These are phyloP conservation scores for Rosellinia necatrix DNA, from an alignment of 2,329 filamentous ascomycete genomes.

Conservation along the genomic window DNA sequence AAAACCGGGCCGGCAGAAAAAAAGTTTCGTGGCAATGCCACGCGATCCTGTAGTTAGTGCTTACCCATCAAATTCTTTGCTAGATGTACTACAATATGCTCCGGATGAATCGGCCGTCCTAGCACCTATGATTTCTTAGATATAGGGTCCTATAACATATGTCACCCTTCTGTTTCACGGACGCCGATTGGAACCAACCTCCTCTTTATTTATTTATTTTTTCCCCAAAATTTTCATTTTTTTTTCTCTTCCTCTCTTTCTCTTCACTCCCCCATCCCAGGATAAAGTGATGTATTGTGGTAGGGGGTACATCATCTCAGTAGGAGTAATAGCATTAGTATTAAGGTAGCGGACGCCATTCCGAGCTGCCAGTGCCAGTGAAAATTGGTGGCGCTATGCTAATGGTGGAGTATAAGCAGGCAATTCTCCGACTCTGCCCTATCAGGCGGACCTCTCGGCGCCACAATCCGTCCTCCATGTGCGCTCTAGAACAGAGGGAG, in stretches of 20 bases:
- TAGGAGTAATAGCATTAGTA: too few relatives aligned
- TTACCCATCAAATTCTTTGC: neutral
- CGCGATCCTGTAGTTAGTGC: neutral
- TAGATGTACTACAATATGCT: too few relatives aligned
- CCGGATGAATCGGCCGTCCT: neutral
- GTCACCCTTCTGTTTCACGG: too few relatives aligned
- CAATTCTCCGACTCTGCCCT: conserved; percentile 17
- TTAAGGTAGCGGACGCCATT: too few relatives aligned
- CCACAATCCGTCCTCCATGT: conserved; percentile 10
- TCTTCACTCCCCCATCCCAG: too few relatives aligned
- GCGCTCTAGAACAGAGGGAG: too few relatives aligned
- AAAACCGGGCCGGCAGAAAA: conserved; percentile 9
- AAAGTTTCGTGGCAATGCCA: neutral
- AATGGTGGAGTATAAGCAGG: neutral
- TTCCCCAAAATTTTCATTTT: neutral
- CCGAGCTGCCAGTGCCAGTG: too few relatives aligned
- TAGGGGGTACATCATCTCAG: too few relatives aligned
- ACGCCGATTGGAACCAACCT: too few relatives aligned
- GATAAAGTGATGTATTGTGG: too few relatives aligned
- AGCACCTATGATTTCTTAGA: neutral
- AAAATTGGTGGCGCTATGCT: neutral
- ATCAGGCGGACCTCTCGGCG: conserved; percentile 19
- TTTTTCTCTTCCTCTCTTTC: neutral
- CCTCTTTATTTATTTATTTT: too few relatives aligned
- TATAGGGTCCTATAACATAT: too few relatives aligned